Evolutionary conservation across 169 alveolate species (phyloP).

Genomic region (Plasmodium inui): DNA sequence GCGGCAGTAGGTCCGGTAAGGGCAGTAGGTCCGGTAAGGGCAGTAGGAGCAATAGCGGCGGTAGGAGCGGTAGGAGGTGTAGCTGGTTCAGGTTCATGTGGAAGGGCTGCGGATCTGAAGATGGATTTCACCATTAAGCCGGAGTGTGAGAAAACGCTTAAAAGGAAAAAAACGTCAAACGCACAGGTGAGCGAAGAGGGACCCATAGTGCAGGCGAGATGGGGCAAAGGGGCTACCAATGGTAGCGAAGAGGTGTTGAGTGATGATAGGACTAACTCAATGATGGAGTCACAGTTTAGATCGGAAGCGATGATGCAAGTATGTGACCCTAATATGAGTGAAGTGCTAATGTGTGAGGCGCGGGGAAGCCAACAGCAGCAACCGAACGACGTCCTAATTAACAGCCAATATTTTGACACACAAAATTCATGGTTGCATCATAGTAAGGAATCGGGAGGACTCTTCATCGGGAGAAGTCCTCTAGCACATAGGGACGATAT

Average conservation of each 20-base stretch:
- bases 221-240: background rate
- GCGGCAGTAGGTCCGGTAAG: background rate
- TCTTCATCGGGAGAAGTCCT: background rate
- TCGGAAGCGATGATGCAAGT: background rate
- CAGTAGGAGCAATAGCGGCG: too few species aligned
- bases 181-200: slow-evolving; percentile 9
- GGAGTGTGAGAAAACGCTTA: background rate
- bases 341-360: background rate
- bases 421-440: background rate
- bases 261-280: background rate
- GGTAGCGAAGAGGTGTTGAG: background rate
- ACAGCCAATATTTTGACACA: background rate
- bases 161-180: slow-evolving; percentile 13
- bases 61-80: background rate
- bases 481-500: background rate
- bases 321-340: background rate
- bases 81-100: background rate
- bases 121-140: background rate
- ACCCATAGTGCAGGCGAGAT: background rate
- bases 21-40: too few species aligned
- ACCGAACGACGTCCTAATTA: background rate
- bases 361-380: background rate
- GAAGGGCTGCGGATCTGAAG: background rate
- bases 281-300: background rate
- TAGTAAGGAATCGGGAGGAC: background rate